Evolutionary conservation across 495 filamentous ascomycete species (phyloP), one percentile per base, ranked within the genome.

Genomic region (Trypethelium eluteriae): DNA sequence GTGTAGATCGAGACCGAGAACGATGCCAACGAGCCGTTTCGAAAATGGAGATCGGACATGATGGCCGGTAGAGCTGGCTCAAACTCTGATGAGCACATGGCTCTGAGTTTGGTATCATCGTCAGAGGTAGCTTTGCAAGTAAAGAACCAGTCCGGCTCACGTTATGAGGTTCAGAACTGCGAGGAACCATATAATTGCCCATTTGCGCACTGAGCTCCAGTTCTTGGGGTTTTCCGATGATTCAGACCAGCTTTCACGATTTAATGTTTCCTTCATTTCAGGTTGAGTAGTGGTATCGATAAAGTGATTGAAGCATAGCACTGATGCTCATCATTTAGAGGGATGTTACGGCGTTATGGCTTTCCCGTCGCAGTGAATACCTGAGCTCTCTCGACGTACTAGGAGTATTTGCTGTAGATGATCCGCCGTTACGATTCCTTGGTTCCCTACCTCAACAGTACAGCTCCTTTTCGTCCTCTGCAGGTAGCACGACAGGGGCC

Each of bases 121-220:
- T 46, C 7, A 46, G 7, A 46, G 14, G 41, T 7, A 46, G 9
- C 14, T 16, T 46, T 46, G 41, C 0, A 46, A 46, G 41, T 7
- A 46, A 16, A 46, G 14, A 16, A 46, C 14, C 25, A 25, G 25
- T 25, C 0, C 25, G 25, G 14, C 41, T 46, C 41, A 46, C 41
- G 70, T 71, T 62, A 77, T 67, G 47, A 75, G 72, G 12, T 73
- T 72, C 32, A 75, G 68, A 3, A 72, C 32, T 2, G 74, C 70
- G 5, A 77, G 68, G 35, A 76, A 68, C 18, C 68, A 70, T 35
- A 79, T 73, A 39, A 71, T 70, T 25, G 67, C 69, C 80, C 79
- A 81, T 70, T 81, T 81, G 39, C 69, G 73, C 16, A 47, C 62
- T 14, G 35, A 67, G 2, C 71, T 25, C 73, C 78, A 83, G 67